Evolutionary conservation across 495 filamentous ascomycete species (phyloP).

Genomic region (Rostrohypoxylon terebratum): DNA sequence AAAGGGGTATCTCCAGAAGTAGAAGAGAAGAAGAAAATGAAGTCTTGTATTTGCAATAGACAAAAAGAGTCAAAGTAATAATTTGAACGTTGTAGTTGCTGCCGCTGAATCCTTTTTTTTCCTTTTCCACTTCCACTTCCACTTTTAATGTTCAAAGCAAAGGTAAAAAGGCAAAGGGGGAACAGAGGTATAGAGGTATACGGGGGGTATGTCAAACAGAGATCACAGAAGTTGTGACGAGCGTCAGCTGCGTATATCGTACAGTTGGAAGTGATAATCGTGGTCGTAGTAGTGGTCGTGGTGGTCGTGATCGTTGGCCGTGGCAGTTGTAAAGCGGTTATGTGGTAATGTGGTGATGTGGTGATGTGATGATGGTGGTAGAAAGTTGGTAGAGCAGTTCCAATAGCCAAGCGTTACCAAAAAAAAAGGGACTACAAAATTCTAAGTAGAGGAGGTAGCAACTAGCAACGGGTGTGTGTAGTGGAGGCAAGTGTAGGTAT

Average conservation of each 20-base stretch:
- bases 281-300: background rate
- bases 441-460: slow-evolving; percentile 19
- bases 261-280: slow-evolving; percentile 1
- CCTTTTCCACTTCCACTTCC: slow-evolving; percentile 4
- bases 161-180: background rate
- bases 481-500: slow-evolving; percentile 20
- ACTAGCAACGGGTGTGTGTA: slow-evolving; percentile 9
- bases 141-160: background rate
- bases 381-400: slow-evolving; percentile 27
- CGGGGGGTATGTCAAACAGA: slow-evolving; percentile 1
- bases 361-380: background rate
- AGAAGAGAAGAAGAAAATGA: slow-evolving; percentile 15
- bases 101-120: slow-evolving; percentile 3
- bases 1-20: slow-evolving; percentile 50
- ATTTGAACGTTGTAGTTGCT: background rate
- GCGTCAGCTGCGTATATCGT: slow-evolving; percentile 18
- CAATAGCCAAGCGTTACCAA: slow-evolving; percentile 26
- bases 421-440: slow-evolving; percentile 8
- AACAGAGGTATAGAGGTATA: slow-evolving; percentile 1
- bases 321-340: slow-evolving; percentile 7
- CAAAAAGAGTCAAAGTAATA: slow-evolving; percentile 25
- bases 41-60: slow-evolving; percentile 26
- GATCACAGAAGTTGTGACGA: slow-evolving; percentile 31
- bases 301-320: background rate
- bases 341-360: slow-evolving; percentile 2